Evolutionary conservation across 305 asterid species (phyloP).

Genomic region (Fraxinus dipetala): DNA sequence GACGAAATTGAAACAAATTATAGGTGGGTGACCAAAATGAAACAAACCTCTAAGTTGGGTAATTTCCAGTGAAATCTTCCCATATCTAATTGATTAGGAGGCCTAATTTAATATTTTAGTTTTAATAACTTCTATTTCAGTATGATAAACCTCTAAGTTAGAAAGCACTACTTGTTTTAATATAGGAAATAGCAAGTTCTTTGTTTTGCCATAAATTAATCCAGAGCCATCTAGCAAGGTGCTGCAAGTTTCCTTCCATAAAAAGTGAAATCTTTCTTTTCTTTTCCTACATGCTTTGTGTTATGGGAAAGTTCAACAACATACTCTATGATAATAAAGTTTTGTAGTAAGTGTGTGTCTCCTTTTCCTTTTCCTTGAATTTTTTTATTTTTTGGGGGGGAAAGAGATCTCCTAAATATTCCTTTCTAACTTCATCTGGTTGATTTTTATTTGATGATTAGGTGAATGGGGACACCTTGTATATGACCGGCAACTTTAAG

Average conservation of each 20-base stretch:
- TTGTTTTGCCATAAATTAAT: not conserved
- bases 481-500: slow-evolving; percentile 75
- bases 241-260: not conserved
- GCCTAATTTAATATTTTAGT: not conserved
- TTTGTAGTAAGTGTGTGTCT: not conserved
- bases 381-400: not conserved
- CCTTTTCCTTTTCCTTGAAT: not conserved
- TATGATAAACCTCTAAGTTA: not conserved
- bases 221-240: not conserved
- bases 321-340: not conserved
- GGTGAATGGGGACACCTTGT: slow-evolving; percentile 91
- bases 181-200: not conserved
- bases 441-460: slow-evolving; percentile 27
- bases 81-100: not conserved
- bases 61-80: not conserved
- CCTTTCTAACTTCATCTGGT: slow-evolving; percentile 7
- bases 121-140: not conserved
- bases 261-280: not conserved
- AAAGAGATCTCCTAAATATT: not conserved
- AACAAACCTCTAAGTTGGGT: not conserved
- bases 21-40: not conserved
- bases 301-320: not conserved
- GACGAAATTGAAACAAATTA: not conserved
- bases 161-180: not conserved
- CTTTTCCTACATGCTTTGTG: not conserved